Evolutionary conservation across 441 rosid genomes (phyloP).

Genomic region (Gossypium schwendimanii): DNA sequence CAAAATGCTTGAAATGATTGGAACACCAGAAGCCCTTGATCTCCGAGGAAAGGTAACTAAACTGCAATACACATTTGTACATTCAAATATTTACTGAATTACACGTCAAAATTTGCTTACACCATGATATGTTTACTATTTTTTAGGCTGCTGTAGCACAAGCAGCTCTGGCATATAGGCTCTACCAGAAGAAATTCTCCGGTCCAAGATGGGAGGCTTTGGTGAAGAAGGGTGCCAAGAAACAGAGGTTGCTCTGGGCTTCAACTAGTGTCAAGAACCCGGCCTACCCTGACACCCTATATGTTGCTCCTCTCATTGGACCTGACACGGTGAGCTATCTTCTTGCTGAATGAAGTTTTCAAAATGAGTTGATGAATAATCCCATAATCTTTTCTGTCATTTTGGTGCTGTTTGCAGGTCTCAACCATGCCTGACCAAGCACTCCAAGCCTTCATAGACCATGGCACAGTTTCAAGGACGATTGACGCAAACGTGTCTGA

Average conservation of each 20-base stretch:
- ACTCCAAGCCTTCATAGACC: slow-evolving; percentile 78
- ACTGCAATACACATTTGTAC: background rate
- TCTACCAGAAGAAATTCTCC: slow-evolving; percentile 91
- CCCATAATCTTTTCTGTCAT: background rate
- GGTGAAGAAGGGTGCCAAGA: slow-evolving; percentile 93
- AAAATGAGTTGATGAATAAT: slow-evolving; percentile 2
- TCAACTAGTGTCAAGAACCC: slow-evolving; percentile 97
- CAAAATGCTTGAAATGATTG: slow-evolving; percentile 84
- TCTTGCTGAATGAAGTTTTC: background rate
- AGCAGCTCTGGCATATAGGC: slow-evolving; percentile 83
- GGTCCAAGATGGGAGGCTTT: slow-evolving; percentile 96
- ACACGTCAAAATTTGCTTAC: slow-evolving; percentile 7
- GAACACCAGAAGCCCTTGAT: slow-evolving; percentile 88
- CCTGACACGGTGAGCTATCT: slow-evolving; percentile 77
- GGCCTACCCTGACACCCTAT: slow-evolving; percentile 79
- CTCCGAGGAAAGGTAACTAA: slow-evolving; percentile 83
- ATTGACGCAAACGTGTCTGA: slow-evolving; percentile 80
- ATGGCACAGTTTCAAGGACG: slow-evolving; percentile 77
- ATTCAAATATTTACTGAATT: background rate
- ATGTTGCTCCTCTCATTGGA: slow-evolving; percentile 84
- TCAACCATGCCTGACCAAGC: slow-evolving; percentile 99
- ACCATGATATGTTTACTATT: background rate
- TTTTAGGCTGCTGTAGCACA: slow-evolving; percentile 96
- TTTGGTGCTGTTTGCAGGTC: slow-evolving; percentile 39
- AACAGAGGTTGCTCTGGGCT: slow-evolving; percentile 91